A percentile compares a stretch with the other conserved stretches of the same genome.
Conservation (phyloP, 345 rosid genomes). For the Syzygium grande region DNA sequence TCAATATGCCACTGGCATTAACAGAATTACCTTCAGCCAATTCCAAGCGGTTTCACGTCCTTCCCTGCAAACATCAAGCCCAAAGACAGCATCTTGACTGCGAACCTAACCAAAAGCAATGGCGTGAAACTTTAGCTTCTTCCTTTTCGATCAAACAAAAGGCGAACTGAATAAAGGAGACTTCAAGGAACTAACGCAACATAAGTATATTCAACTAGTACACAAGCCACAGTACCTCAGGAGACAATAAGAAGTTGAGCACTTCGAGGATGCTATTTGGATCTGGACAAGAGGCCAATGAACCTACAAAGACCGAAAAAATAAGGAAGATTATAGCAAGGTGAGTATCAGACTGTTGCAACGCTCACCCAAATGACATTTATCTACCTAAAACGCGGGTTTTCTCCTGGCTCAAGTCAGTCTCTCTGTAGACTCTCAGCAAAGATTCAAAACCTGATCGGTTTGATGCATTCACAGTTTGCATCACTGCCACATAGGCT, state of each 20-base stretch:
- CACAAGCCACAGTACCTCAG: conserved; percentile 46
- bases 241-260: conserved; percentile 51
- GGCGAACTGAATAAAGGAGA: neutral
- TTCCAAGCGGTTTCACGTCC: conserved; percentile 91
- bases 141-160: neutral
- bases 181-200: neutral
- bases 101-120: conserved; percentile 33
- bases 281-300: conserved; percentile 65
- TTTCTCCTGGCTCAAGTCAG: conserved; percentile 91
- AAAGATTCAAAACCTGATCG: conserved; percentile 69
- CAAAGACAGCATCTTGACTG: conserved; percentile 66
- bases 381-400: conserved; percentile 70
- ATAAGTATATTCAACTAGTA: neutral
- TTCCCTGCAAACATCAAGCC: conserved; percentile 60
- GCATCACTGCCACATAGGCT: conserved; percentile 86
- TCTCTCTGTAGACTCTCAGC: conserved; percentile 72
- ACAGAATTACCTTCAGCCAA: conserved; percentile 60
- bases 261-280: conserved; percentile 49
- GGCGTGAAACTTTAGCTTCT: neutral
- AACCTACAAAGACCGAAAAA: conserved; percentile 29
- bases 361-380: neutral
- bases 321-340: neutral
- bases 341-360: neutral
- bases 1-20: neutral
- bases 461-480: conserved; percentile 45